A percentile compares a stretch with the other conserved stretches of the same genome.
These are phyloP conservation scores for Thelephora terrestris DNA, from an alignment of 1,284 basidiomycete species.

Conservation along the genomic window DNA sequence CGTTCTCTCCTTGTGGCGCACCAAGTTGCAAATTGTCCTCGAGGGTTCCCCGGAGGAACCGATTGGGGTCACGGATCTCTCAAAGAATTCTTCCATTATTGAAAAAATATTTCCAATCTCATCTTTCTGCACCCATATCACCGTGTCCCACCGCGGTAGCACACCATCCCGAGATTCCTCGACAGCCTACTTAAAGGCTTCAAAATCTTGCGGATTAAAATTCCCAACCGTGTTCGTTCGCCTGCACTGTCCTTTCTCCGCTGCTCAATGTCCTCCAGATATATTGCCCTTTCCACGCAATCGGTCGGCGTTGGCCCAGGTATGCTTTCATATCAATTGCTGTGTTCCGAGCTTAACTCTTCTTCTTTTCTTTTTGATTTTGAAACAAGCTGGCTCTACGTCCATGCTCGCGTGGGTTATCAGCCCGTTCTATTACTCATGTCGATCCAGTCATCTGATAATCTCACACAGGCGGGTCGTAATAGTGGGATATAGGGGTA, in stretches of 20 bases:
- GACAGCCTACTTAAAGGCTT: no score
- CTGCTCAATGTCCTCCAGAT: constrained; percentile 3
- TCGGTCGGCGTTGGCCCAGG: constrained; percentile 13
- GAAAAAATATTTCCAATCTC: no score
- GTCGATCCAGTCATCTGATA: constrained; percentile 5
- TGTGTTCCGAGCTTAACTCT: constrained; percentile 1
- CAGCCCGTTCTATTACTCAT: constrained; percentile 19
- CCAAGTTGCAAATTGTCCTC: no score
- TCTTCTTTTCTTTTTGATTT: constrained; percentile 1
- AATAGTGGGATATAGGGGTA: constrained; percentile 54
- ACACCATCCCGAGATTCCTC: no score
- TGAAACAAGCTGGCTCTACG: constrained; percentile 48
- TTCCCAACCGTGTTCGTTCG: neutral
- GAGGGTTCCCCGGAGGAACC: no score
- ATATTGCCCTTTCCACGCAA: constrained; percentile 11
- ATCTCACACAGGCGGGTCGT: constrained; percentile 40
- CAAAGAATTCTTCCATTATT: no score
- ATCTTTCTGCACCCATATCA: no score
- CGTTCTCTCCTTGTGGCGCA: no score
- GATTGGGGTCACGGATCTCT: no score
- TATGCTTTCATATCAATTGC: neutral
- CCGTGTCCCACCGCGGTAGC: no score
- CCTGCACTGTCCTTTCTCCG: neutral
- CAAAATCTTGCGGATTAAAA: no score
- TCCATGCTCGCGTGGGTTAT: constrained; percentile 56